A percentile compares a stretch with the other conserved stretches of the same genome.
Conservation (phyloP, 139 green algal genomes). For the Chlamydomonas sp. region DNA sequence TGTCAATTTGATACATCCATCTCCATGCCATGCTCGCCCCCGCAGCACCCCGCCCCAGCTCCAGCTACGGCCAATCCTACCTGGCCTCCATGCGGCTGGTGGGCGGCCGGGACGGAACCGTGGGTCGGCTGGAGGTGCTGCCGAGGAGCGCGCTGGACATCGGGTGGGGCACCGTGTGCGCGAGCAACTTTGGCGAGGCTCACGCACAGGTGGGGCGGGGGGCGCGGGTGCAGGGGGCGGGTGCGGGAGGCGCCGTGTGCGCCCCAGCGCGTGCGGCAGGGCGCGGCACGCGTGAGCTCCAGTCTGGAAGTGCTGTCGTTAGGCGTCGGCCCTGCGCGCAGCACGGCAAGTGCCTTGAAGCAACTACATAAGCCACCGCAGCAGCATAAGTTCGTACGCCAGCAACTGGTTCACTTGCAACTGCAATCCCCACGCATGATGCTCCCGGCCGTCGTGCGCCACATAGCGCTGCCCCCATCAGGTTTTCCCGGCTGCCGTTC, state of each 20-base stretch:
- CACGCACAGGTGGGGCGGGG: not conserved
- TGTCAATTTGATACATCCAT: too few relatives aligned
- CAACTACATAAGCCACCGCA: too few relatives aligned
- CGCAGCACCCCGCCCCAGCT: too few relatives aligned
- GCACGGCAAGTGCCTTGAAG: too few relatives aligned
- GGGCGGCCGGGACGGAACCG: not conserved
- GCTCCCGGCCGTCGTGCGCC: not conserved
- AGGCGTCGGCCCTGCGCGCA: too few relatives aligned
- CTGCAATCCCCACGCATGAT: too few relatives aligned
- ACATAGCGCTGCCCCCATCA: not conserved
- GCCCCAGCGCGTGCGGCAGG: not conserved
- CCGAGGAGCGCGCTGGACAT: not conserved
- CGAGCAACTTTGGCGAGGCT: not conserved
- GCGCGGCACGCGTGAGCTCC: not conserved
- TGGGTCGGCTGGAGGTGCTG: not conserved
- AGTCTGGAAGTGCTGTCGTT: too few relatives aligned
- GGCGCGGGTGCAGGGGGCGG: not conserved
- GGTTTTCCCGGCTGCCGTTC: not conserved
- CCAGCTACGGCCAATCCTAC: not conserved
- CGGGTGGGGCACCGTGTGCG: conserved; percentile 10
- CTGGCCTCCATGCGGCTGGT: not conserved
- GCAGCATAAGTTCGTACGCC: too few relatives aligned
- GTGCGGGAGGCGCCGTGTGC: too few relatives aligned
- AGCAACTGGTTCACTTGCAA: too few relatives aligned
- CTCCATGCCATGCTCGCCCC: too few relatives aligned